Base-by-base conservation (phyloP, 352 stramenopile species). In the Globisporangium splendens region DNA sequence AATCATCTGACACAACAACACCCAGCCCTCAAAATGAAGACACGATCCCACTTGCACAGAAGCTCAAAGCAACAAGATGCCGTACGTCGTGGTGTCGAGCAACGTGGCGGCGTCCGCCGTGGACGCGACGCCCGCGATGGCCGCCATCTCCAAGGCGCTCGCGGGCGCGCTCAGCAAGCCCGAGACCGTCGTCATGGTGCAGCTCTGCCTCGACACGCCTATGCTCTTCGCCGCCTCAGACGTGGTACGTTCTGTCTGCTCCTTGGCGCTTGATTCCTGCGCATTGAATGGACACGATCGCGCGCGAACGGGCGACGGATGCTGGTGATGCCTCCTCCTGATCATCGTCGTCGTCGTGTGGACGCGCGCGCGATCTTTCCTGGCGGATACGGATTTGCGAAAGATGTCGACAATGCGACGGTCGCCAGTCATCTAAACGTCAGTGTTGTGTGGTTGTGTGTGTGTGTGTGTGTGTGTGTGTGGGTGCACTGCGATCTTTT, bases 171-270 rank as follows among this genome's bases (percentile, higher is more conserved):
- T 87, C 28, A 77, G 55, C 55, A 84, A 85, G 66, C 70, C 74
- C 11, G 74, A 87, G 66, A 46, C 75, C 44, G 62, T 72, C 38
- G 73, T 87, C 50, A 87, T 87, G 77, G 77, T 79, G 51, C 70
- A 83, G 20, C 46, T 87, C 44, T 65, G 66, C 42, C 56, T 87
- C 56, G 72, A 83, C 58, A 75, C 70, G 54, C 60, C 65, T 20
- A 84, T 87, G 72, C 39, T 82, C 31, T 87, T 85, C 62, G 65
- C 77, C 17, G 72, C 56, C 15, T 73, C 77, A 3, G 69, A 78
- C 58, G 72, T 65, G 20, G 77, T 87, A 38, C 50, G 75, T 65
- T 33, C 17, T 35, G 13, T 35, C 28, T 35, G 28, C 28, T 6
- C 15, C n/a, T n/a, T n/a, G 24, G 20, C 20, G 12, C 15, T 20